phyloP scores from a whole-genome alignment of 495 filamentous ascomycete genomes.

The Aspergillus heteromorphus region DNA sequence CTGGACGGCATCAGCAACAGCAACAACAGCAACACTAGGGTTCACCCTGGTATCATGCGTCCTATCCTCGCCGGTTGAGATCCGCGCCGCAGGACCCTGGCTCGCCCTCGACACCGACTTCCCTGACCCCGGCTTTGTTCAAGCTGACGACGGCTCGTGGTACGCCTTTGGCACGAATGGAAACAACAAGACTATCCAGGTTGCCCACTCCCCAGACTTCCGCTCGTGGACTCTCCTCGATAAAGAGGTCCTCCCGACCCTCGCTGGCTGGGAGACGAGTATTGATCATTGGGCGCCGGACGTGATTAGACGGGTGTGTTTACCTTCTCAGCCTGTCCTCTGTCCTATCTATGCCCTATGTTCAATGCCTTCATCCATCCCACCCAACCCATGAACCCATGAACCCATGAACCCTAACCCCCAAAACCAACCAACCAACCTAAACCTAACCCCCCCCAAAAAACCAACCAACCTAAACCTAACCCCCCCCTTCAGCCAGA shows the following conservation, averaged over 20 bases:
- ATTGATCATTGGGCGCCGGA: constrained; percentile 32
- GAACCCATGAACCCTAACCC: no score
- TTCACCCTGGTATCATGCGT: constrained; percentile 1
- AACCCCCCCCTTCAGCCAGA: constrained; percentile 30
- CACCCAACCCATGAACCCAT: no score
- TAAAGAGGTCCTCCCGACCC: constrained; percentile 32
- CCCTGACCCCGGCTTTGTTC: constrained; percentile 34
- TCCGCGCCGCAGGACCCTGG: constrained; percentile 19
- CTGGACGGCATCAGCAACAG: neutral
- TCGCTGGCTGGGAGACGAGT: constrained; percentile 25
- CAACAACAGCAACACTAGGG: constrained; percentile 1
- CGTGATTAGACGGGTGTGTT: constrained; percentile 33
- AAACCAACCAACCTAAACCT: constrained; percentile 5
- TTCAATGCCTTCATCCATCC: no score
- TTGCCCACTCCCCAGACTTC: constrained; percentile 32
- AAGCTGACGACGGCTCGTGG: constrained; percentile 27
- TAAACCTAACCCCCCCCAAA: neutral
- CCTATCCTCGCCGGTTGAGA: constrained; percentile 6
- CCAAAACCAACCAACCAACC: constrained; percentile 5
- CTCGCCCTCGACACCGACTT: constrained; percentile 31
- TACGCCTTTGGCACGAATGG: constrained; percentile 40
- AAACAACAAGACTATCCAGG: constrained; percentile 29
- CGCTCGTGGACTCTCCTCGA: constrained; percentile 31
- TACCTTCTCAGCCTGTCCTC: no score
- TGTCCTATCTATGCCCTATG: neutral